Base-by-base conservation (phyloP, 116 monocot genomes). In the Thalassia testudinum region DNA sequence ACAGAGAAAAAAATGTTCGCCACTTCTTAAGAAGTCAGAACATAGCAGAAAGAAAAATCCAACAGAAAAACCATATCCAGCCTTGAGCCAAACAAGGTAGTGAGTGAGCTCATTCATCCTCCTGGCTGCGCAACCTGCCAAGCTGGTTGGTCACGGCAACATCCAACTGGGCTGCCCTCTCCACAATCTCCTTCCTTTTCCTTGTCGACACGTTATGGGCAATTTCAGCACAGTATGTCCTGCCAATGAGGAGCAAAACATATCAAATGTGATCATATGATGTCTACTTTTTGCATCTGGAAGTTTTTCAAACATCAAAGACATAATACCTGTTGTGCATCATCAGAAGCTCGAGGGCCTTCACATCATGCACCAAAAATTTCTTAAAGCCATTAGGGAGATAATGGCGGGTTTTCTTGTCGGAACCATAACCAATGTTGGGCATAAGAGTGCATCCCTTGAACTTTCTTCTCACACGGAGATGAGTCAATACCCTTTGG, bases 401-500 rank as follows among this genome's bases (percentile, higher is more conserved):
- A 59, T 75, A 83, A 38, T 84, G 84, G 3, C 89, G 74, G 25
- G 89, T 90, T 51, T 68, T 80, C 75, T 84, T 90, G 66, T 90
- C 80, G 4, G 89, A 90, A 8, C 89, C 84, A 38, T 90, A 90
- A 1, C 89, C 89, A 51, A 90, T 90, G 42, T 90, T 90, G 61
- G 89, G 89, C 89, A 90, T 90, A 61, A 90, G 65, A 21, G 80
- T 84, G 54, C 52, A 53, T 66, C 89, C 89, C 75, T 90, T 83
- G 70, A 90, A 90, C 70, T 90, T 90, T 24, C 89, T 69, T 52
- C 84, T 72, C 18, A 90, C 89, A 37, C 89, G 72, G 12, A n/a
- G n/a, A n/a, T n/a, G 89, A 83, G 44, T 89, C 83, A 38, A 81
- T 81, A 70, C 81, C 74, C 74, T 74, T 74, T 17, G 74, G 74